phyloP scores from a whole-genome alignment of 768 basidiomycete genomes.

The Asterophora parasitica region DNA sequence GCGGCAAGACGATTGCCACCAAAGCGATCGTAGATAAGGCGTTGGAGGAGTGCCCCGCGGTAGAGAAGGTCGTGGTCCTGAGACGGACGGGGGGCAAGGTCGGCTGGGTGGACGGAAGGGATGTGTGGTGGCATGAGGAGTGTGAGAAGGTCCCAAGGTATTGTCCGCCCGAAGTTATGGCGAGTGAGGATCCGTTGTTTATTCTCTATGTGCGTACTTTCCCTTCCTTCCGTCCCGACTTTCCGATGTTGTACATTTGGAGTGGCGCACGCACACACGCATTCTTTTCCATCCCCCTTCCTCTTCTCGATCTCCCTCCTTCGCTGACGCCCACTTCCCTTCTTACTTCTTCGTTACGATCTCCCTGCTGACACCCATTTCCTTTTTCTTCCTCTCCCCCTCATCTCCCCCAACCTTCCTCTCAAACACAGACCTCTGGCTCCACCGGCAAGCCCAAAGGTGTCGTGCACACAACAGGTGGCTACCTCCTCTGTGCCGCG shows the following conservation, averaged over 20 bases:
- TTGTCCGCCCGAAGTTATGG: conserved; percentile 86
- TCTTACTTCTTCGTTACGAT: no score
- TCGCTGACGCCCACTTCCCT: no score
- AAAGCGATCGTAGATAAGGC: conserved; percentile 93
- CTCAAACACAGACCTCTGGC: conserved; percentile 68
- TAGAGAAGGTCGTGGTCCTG: conserved; percentile 89
- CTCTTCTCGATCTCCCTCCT: no score
- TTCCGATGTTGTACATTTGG: no score
- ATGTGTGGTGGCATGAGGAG: conserved; percentile 98
- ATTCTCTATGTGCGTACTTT: conserved; percentile 84
- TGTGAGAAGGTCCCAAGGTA: conserved; percentile 76
- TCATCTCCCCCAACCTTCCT: no score
- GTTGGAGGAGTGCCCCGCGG: conserved; percentile 73
- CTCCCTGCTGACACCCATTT: no score
- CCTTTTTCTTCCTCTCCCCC: no score
- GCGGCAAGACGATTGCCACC: conserved; percentile 92
- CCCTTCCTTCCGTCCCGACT: neutral
- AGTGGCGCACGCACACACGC: no score
- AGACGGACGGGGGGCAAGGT: conserved; percentile 82
- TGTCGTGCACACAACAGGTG: conserved; percentile 85
- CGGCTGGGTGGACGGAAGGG: conserved; percentile 76
- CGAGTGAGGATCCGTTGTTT: conserved; percentile 94
- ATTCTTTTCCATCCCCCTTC: no score
- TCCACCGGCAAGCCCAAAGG: conserved; percentile 97
- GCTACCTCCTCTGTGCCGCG: conserved; percentile 89